A percentile compares a stretch with the other conserved stretches of the same genome.
phyloP scores from a whole-genome alignment of 495 filamentous ascomycete species.

The Rusavskia elegans region DNA sequence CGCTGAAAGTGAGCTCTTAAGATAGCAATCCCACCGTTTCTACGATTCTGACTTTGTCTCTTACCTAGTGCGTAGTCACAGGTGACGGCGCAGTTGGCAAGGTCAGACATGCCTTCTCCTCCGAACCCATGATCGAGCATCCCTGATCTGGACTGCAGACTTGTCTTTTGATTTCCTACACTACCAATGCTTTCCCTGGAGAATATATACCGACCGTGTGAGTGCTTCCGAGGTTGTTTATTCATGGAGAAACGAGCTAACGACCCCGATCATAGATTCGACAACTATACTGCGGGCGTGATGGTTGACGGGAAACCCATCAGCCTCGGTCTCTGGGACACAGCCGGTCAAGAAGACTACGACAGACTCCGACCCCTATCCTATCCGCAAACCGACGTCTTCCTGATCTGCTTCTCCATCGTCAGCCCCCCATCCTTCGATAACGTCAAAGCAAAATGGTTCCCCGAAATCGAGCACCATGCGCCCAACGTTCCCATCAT shows the following conservation, averaged over 20 bases:
- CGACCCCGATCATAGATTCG: constrained; percentile 50
- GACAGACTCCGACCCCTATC: constrained; percentile 89
- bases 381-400: constrained; percentile 96
- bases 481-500: constrained; percentile 93
- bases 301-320: constrained; percentile 98
- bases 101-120: constrained; percentile 32
- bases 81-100: constrained; percentile 98
- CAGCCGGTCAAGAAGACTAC: constrained; percentile 96
- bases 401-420: constrained; percentile 96
- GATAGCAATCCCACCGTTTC: neutral
- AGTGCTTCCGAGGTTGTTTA: constrained; percentile 17
- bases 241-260: neutral
- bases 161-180: constrained; percentile 97
- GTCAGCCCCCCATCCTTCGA: constrained; percentile 95
- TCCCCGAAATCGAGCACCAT: constrained; percentile 91
- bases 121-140: neutral
- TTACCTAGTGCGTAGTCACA: constrained; percentile 79
- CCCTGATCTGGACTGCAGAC: constrained; percentile 40
- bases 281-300: constrained; percentile 97
- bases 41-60: constrained; percentile 15
- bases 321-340: constrained; percentile 96
- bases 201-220: constrained; percentile 99
- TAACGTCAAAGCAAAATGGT: constrained; percentile 95
- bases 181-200: constrained; percentile 95
- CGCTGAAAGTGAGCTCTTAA: constrained; percentile 44